Evolutionary conservation across 2,329 filamentous ascomycete species (phyloP).

Genomic region (Colletotrichum costaricense): DNA sequence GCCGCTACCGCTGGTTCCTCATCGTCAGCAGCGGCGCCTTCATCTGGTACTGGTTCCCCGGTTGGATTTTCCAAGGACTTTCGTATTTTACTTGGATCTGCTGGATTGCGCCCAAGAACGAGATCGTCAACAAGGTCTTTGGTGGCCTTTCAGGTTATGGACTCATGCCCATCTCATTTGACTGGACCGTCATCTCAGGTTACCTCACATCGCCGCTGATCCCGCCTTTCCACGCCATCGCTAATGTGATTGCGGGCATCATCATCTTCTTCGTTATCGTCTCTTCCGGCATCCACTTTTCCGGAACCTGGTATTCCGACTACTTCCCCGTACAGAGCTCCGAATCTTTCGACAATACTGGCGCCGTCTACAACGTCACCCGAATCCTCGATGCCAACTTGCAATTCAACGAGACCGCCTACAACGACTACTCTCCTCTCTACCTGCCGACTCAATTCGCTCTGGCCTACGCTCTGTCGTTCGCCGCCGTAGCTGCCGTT

Average conservation of each 20-base stretch:
- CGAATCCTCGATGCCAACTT: slow-evolving; percentile 67
- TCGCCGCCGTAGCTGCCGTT: slow-evolving; percentile 74
- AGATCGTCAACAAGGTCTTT: slow-evolving; percentile 73
- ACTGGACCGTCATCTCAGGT: slow-evolving; percentile 72
- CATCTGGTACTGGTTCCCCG: slow-evolving; percentile 71
- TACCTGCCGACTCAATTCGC: slow-evolving; percentile 73
- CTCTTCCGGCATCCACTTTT: slow-evolving; percentile 70
- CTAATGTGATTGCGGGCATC: slow-evolving; percentile 67
- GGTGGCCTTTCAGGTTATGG: slow-evolving; percentile 71
- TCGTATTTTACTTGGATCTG: slow-evolving; percentile 70
- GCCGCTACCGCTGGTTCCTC: slow-evolving; percentile 68
- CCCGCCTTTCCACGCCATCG: slow-evolving; percentile 69
- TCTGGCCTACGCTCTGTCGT: slow-evolving; percentile 71
- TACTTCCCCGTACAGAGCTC: slow-evolving; percentile 72
- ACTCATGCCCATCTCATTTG: slow-evolving; percentile 73
- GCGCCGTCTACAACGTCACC: slow-evolving; percentile 67
- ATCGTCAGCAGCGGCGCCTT: slow-evolving; percentile 62
- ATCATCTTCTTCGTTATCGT: slow-evolving; percentile 63
- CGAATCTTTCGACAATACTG: slow-evolving; percentile 74
- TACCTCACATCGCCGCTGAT: slow-evolving; percentile 69
- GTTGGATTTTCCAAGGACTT: slow-evolving; percentile 71
- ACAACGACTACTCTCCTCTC: slow-evolving; percentile 73
- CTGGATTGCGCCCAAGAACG: slow-evolving; percentile 72
- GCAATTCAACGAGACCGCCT: slow-evolving; percentile 70
- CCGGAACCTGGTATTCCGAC: slow-evolving; percentile 66